Evolutionary conservation across 2,329 filamentous ascomycete species (phyloP).

Genomic region (Hypoxylon sp.): DNA sequence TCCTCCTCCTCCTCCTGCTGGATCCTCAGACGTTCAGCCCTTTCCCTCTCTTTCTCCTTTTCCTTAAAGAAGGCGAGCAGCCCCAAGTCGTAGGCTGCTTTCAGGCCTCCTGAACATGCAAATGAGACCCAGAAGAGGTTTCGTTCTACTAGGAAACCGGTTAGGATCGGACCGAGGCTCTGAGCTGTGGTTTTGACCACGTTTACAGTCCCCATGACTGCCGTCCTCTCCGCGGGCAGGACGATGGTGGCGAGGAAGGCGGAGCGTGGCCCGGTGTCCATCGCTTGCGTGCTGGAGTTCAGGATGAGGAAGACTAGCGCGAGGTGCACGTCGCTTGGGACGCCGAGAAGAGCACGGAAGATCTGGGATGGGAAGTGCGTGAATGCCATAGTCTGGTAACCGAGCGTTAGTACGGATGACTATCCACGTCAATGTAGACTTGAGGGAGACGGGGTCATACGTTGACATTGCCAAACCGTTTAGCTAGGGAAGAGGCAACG

Average conservation of each 20-base stretch:
- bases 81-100: constrained; percentile 72
- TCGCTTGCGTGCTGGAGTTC: constrained; percentile 73
- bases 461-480: constrained; percentile 73
- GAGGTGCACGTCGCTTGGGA: constrained; percentile 67
- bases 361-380: constrained; percentile 79
- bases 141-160: constrained; percentile 72
- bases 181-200: constrained; percentile 76
- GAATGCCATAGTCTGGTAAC: constrained; percentile 77
- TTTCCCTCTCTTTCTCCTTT: constrained; percentile 43
- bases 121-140: constrained; percentile 74
- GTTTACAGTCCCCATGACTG: constrained; percentile 79
- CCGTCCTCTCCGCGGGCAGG: constrained; percentile 75
- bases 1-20: constrained; percentile 29
- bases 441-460: constrained; percentile 60
- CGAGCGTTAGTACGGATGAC: background rate
- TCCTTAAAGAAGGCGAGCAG: constrained; percentile 66
- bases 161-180: constrained; percentile 73
- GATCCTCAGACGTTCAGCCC: constrained; percentile 24
- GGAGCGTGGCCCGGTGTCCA: constrained; percentile 79
- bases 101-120: constrained; percentile 73
- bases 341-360: constrained; percentile 73
- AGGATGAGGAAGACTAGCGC: constrained; percentile 74
- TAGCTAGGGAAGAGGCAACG: constrained; percentile 68
- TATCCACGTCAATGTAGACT: constrained; percentile 12
- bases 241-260: constrained; percentile 79